A percentile compares a stretch with the other conserved stretches of the same genome.
Evolutionary conservation across 495 filamentous ascomycete genomes (phyloP).

Genomic region (Xylaria scruposa): DNA sequence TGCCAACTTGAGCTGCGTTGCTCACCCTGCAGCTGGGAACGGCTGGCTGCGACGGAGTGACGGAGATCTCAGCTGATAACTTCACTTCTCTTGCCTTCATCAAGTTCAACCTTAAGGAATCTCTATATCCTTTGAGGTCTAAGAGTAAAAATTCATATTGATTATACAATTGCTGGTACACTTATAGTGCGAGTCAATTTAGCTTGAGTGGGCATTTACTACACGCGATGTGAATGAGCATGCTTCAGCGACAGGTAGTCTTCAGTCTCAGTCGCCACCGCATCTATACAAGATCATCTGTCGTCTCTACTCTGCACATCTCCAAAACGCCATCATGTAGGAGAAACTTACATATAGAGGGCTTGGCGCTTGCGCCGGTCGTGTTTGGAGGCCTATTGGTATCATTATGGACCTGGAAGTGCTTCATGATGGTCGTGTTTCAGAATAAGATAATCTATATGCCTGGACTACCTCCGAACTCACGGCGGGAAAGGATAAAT

Average conservation of each 20-base stretch:
- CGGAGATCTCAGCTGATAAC: background rate
- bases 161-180: background rate
- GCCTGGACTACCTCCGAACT: slow-evolving; percentile 70
- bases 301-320: background rate
- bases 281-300: background rate
- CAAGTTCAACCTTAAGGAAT: background rate
- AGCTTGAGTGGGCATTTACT: background rate
- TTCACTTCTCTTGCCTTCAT: background rate
- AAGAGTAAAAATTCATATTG: background rate
- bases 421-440: slow-evolving; percentile 77
- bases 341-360: slow-evolving; percentile 55
- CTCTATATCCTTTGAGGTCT: background rate
- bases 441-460: slow-evolving; percentile 89
- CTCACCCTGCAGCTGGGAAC: background rate
- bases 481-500: slow-evolving; percentile 62
- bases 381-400: slow-evolving; percentile 72
- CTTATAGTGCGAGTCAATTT: background rate
- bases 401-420: slow-evolving; percentile 79
- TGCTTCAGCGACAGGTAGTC: slow-evolving; percentile 3
- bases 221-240: background rate
- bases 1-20: background rate
- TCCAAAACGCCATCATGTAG: slow-evolving; percentile 20
- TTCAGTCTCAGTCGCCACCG: background rate
- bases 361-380: slow-evolving; percentile 65
- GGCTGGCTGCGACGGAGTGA: background rate